Evolutionary conservation across 1,284 basidiomycete genomes (phyloP), one percentile per base, ranked within the genome.

Genomic region (Ustilago trichophora): DNA sequence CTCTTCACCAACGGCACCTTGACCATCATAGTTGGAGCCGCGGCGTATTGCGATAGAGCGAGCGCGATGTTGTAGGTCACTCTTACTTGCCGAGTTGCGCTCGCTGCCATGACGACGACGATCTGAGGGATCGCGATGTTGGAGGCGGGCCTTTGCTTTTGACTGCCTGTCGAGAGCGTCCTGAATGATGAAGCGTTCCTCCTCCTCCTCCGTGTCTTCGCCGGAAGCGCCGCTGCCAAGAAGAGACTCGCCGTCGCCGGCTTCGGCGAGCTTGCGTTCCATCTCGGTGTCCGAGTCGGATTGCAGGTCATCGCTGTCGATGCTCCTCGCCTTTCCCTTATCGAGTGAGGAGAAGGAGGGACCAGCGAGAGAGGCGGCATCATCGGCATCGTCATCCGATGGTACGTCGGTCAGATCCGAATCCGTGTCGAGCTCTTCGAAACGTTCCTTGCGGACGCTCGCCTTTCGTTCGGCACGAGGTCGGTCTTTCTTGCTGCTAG

Each of bases 191-290:
- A 72, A 80, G 18, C 71, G 60, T 40, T 77, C 76, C 26, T 80
- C 78, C 25, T 78, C 69, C 22, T 72, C 66, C 33, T 77, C 69
- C 13, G 62, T 66, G 24, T 77, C 76, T 4, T 77, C 72, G 47
- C 64, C 67, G 5, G 75, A 77, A 46, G 63, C 65, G 40, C 66
- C 78, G n/a, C 76, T 78, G 32, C 78, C 78, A 13, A 80, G 62
- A 10, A 80, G 67, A 13, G 78, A 80, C 29, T 78, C 78, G 34
- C 75, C 77, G 25, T 78, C 76, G 12, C 77, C 75, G 0, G 78
- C 78, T 31, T 72, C 78, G 26, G 67, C 71, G 15, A 80, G 74
- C 57, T 77, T 74, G 40, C 67, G 69, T 27, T 75, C 78, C 77
- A 80, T 78, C 25, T 75, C 76, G 22, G 65, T 60, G 27, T 78